Evolutionary conservation across 768 basidiomycete genomes (phyloP), one percentile per base, ranked within the genome.

Genomic region (Thelephora aurantiotincta): DNA sequence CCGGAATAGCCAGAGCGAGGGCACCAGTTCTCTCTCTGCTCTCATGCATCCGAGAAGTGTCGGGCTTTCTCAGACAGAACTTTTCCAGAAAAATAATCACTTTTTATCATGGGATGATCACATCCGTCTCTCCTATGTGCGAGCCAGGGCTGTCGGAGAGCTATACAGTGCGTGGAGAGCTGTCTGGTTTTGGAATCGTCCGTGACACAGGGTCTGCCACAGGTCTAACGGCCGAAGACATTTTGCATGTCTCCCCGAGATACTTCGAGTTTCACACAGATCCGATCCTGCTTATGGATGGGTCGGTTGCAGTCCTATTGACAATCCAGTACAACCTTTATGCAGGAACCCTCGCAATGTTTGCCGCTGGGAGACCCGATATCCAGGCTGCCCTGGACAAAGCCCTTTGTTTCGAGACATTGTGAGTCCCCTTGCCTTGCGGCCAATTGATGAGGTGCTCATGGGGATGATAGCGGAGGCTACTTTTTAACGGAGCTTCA

Each of bases 401-500:
- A 20, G 48, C 62, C 5, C 49, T 64, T 5, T 42, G 44, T 30
- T 64, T 56, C 43, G 52, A 62, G 18, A 53, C 55, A 16, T 47
- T 53, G 59, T 63, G 38, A 6, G 59, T 55, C 22, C 19, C 12
- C 18, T 33, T 19, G 2, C n/a, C n/a, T n/a, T n/a, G n/a, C n/a
- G n/a, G n/a, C n/a, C n/a, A n/a, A n/a, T n/a, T n/a, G n/a, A n/a
- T n/a, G n/a, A n/a, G n/a, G n/a, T n/a, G n/a, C n/a, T n/a, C n/a
- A n/a, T n/a, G n/a, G n/a, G n/a, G n/a, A n/a, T n/a, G n/a, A n/a
- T 43, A 63, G 61, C 7, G 62, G 51, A 11, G 60, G 60, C 18
- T 64, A 51, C 44, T 47, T 52, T 46, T 46, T 64, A 13, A 62
- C 62, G 1, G 62, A 64, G 45, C 49, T 61, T 6, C 60, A 54